Evolutionary conservation across 371 early-diverging fungal species (phyloP).

Genomic region (Basidiobolus meristosporus): DNA sequence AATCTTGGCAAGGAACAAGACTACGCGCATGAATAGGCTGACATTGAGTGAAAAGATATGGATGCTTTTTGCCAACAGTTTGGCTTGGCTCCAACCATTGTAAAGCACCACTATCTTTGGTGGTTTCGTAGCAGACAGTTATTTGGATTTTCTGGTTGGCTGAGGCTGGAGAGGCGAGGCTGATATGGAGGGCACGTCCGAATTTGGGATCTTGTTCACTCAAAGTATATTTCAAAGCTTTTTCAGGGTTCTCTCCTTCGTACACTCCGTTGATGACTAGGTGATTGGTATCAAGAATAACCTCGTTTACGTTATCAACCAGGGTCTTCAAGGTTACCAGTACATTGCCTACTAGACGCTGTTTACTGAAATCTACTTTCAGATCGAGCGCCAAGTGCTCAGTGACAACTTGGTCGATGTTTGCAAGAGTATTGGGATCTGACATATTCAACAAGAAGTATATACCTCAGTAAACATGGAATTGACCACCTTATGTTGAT

Average conservation of each 20-base stretch:
- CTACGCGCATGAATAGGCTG: slow-evolving; percentile 92
- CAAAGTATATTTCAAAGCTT: slow-evolving; percentile 20
- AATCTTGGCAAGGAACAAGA: slow-evolving; percentile 81
- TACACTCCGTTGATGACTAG: slow-evolving; percentile 30
- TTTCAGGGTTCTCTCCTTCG: slow-evolving; percentile 9
- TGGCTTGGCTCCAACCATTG: slow-evolving; percentile 86
- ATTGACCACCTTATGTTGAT: too few species aligned
- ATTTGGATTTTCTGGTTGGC: slow-evolving; percentile 24
- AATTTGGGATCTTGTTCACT: slow-evolving; percentile 34
- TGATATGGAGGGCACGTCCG: slow-evolving; percentile 56
- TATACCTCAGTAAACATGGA: too few species aligned
- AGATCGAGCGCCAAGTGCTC: slow-evolving; percentile 58
- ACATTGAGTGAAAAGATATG: slow-evolving; percentile 93
- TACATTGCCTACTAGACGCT: slow-evolving; percentile 47
- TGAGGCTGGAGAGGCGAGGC: slow-evolving; percentile 20
- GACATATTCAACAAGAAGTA: too few species aligned
- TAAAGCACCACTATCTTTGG: slow-evolving; percentile 59
- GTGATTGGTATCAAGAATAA: slow-evolving; percentile 65
- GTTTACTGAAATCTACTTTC: slow-evolving; percentile 48
- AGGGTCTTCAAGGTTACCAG: slow-evolving; percentile 28
- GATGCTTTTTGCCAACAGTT: slow-evolving; percentile 82
- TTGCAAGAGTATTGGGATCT: slow-evolving; percentile 80
- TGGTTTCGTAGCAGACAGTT: slow-evolving; percentile 60
- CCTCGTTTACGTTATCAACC: slow-evolving; percentile 20
- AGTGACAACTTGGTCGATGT: slow-evolving; percentile 47